Conservation (phyloP, 306 rosid species). For the Lupinus albus region DNA sequence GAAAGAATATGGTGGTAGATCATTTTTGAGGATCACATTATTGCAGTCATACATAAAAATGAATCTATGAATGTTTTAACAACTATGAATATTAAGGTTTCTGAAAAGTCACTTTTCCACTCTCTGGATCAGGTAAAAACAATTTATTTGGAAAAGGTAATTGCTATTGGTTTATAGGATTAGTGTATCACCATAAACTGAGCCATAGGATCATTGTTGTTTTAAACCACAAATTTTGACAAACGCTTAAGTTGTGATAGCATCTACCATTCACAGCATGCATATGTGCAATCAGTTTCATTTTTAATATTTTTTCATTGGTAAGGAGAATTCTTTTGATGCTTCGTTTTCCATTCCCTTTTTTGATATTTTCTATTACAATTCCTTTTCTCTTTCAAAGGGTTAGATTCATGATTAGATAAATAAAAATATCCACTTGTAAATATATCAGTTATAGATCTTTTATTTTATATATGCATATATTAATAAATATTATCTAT, state of each 20-base stretch:
- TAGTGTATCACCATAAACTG: constrained; percentile 6
- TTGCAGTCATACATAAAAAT: not conserved
- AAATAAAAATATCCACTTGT: not conserved
- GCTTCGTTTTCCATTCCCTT: not conserved
- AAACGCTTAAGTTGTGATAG: not conserved
- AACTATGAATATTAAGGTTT: constrained; percentile 28
- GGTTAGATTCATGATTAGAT: not conserved
- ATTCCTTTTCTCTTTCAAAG: not conserved
- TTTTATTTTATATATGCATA: too few species aligned
- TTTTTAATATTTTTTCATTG: not conserved
- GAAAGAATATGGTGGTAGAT: constrained; percentile 16
- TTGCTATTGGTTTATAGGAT: constrained; percentile 9
- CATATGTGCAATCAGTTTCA: not conserved
- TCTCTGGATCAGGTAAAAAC: constrained; percentile 6
- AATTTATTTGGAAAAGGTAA: not conserved
- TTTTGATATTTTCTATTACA: constrained; percentile 11
- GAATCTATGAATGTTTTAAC: constrained; percentile 29
- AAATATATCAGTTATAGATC: too few species aligned
- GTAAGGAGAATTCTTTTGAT: not conserved
- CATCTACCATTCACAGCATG: not conserved
- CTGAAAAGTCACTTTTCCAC: constrained; percentile 24
- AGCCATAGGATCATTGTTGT: not conserved
- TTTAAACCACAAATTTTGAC: not conserved
- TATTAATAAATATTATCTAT: too few species aligned
- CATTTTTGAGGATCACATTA: not conserved